Base-by-base conservation (phyloP, 2,329 filamentous ascomycete species). In the Lasiodiplodia citricola region DNA sequence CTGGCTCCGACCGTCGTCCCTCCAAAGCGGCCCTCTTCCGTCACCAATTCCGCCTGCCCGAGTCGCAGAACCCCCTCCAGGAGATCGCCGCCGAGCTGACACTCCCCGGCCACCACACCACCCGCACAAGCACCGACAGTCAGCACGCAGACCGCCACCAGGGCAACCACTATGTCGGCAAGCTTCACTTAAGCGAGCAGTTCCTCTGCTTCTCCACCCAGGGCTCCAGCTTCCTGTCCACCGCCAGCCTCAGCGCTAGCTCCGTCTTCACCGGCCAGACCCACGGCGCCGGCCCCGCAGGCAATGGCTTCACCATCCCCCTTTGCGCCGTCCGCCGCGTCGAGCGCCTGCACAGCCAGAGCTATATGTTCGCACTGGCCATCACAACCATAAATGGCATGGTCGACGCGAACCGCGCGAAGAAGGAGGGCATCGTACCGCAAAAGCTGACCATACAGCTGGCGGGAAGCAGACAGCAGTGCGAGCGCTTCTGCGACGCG, bases 121-220 rank as follows among this genome's bases (percentile, higher is more conserved):
- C 70, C 88, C 90, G 77, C 75, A 62, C 67, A 31, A 66, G 72
- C 44, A 73, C 75, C 70, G 77, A 81, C 58, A 90, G 91, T 70
- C 92, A 93, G 74, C 90, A 90, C 79, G 87, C 90, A 72, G 85
- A 87, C 68, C 74, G 82, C 67, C 89, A 90, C 69, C 86, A 88
- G 74, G 93, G 93, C 73, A 97, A 92, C 81, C 92, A 94, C 78
- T 98, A 99, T 83, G 90, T 91, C 28, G 96, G 96, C 63, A 94
- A 94, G 80, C 87, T 99, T 65, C 95, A 99, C 79, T 84, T 99
- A 71, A 97, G 94, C 79, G 95, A 99, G 82, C 88, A 92, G 74
- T 99, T 92, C 81, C 89, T 99, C 74, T 98, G 94, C 85, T 99
- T 99, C 84, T 97, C 94, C 0, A 97, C 96, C 8, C 93, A 96